Evolutionary conservation across 495 filamentous ascomycete genomes (phyloP).

Genomic region (Friedmanniomyces endolithicus): DNA sequence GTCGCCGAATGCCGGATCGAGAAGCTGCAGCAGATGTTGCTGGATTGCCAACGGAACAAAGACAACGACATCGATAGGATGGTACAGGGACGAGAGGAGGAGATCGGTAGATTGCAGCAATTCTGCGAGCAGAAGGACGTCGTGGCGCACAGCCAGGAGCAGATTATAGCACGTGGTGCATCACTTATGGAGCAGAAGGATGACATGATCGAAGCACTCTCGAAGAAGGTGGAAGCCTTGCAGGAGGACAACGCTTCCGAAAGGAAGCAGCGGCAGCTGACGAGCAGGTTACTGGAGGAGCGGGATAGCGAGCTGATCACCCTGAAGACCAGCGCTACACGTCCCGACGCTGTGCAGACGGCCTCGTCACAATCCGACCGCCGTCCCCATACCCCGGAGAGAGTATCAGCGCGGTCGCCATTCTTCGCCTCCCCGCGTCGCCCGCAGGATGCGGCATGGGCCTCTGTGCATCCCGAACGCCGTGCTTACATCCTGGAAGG

Average conservation of each 20-base stretch:
- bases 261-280: background rate
- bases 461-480: background rate
- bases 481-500: too few species aligned
- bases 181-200: conserved; percentile 6
- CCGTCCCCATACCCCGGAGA: background rate
- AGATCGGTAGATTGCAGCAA: conserved; percentile 3
- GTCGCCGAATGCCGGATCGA: background rate
- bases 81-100: background rate
- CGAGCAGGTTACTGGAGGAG: background rate
- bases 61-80: conserved; percentile 5
- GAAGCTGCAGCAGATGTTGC: conserved; percentile 2
- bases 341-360: background rate
- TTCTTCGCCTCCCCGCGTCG: background rate
- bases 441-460: background rate
- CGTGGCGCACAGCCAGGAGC: conserved; percentile 3
- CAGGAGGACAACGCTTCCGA: conserved; percentile 1
- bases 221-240: background rate
- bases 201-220: background rate
- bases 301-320: background rate
- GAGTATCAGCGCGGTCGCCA: background rate
- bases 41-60: background rate
- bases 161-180: conserved; percentile 11
- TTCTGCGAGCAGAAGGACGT: conserved; percentile 19
- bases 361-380: background rate
- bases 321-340: background rate